Conservation (phyloP, 768 basidiomycete species). For the Boletus tylopilopsis region DNA sequence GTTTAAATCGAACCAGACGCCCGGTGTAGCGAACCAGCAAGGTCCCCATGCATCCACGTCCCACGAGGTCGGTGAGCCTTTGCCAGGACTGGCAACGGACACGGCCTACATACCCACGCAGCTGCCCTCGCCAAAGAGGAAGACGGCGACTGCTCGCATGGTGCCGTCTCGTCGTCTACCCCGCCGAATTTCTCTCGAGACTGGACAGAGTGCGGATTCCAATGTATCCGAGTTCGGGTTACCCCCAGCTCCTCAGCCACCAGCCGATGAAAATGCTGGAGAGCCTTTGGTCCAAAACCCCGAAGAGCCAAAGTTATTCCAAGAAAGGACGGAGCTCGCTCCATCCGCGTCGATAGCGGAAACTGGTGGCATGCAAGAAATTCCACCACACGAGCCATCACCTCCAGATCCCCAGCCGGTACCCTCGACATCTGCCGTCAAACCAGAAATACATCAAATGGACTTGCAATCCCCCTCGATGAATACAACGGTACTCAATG, state of each 20-base stretch:
- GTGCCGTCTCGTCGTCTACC: conserved; percentile 23
- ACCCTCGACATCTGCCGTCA: not conserved
- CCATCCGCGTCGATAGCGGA: not conserved
- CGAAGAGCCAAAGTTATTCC: not conserved
- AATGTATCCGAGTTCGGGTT: not conserved
- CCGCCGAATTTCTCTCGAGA: conserved; percentile 10
- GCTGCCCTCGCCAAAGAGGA: conserved; percentile 12
- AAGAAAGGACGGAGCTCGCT: not conserved
- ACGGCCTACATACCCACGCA: not conserved
- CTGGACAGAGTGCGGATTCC: not conserved
- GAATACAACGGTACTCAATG: not conserved
- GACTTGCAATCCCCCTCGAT: not conserved
- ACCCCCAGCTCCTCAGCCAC: not conserved
- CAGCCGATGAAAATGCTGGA: not conserved
- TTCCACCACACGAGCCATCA: not conserved
- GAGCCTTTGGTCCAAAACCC: not conserved
- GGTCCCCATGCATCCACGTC: not conserved
- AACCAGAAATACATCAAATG: not conserved
- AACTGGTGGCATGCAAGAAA: not conserved
- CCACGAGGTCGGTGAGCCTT: not conserved
- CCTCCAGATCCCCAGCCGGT: not conserved
- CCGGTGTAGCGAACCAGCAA: not conserved
- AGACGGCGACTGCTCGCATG: conserved; percentile 27
- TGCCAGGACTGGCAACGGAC: not conserved
- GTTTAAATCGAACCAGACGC: conserved; percentile 20